Evolutionary conservation across 2,329 filamentous ascomycete species (phyloP).

Genomic region (Ascochyta lentis): DNA sequence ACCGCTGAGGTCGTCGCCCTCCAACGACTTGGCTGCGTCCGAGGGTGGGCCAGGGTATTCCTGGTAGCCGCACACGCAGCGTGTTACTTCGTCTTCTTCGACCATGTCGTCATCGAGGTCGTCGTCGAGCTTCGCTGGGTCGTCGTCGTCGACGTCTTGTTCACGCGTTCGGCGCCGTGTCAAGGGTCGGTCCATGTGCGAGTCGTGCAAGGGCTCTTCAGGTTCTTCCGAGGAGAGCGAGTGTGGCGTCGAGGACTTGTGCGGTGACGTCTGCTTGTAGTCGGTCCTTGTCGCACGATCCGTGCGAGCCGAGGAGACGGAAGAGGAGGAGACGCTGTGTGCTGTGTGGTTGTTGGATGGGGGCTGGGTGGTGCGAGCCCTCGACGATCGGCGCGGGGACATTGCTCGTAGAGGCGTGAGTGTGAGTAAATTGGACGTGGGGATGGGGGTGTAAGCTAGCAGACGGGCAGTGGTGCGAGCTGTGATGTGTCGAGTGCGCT

Average conservation of each 20-base stretch:
- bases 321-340: constrained; percentile 78
- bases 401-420: constrained; percentile 45
- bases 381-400: constrained; percentile 87
- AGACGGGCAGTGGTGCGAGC: constrained; percentile 2
- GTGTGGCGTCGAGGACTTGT: constrained; percentile 76
- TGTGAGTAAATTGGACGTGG: not conserved
- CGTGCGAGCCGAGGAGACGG: constrained; percentile 71
- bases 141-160: constrained; percentile 68
- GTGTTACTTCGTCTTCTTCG: constrained; percentile 84
- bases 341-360: constrained; percentile 69
- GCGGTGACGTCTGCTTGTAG: constrained; percentile 74
- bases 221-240: constrained; percentile 74
- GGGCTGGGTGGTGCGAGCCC: constrained; percentile 80
- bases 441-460: not conserved
- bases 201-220: constrained; percentile 62
- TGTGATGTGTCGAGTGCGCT: constrained; percentile 23
- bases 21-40: constrained; percentile 62
- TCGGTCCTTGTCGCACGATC: constrained; percentile 77
- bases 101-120: constrained; percentile 68
- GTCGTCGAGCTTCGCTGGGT: constrained; percentile 57
- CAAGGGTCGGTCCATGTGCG: constrained; percentile 68
- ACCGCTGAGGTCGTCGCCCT: constrained; percentile 80
- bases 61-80: constrained; percentile 92
- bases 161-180: constrained; percentile 81
- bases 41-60: constrained; percentile 85